A percentile compares a stretch with the other conserved stretches of the same genome.
Conservation (phyloP, 768 basidiomycete genomes). For the Mrakia blollopis region DNA sequence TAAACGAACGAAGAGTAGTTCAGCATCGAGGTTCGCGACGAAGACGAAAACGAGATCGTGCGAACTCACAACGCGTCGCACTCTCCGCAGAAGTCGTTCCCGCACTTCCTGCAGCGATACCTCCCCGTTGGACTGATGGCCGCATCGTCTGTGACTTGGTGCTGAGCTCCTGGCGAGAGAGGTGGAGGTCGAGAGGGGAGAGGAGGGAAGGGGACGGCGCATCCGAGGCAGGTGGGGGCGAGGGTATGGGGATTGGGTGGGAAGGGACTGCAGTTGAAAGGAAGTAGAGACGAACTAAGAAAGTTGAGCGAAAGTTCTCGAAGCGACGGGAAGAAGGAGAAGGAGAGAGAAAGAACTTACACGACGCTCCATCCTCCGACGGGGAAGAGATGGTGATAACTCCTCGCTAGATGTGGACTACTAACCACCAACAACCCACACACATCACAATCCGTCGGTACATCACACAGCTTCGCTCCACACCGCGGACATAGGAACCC, state of each 20-base stretch:
- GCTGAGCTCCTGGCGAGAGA: conserved; percentile 26
- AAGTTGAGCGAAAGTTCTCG: neutral
- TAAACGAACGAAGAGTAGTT: neutral
- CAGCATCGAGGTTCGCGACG: neutral
- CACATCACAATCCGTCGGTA: conserved; percentile 95
- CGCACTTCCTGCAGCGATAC: conserved; percentile 83
- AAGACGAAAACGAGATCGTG: neutral
- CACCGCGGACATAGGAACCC: conserved; percentile 96
- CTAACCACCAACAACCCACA: conserved; percentile 97
- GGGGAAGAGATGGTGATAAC: conserved; percentile 92
- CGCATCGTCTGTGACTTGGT: conserved; percentile 51
- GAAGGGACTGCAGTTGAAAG: conserved; percentile 3
- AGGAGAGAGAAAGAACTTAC: conserved; percentile 52
- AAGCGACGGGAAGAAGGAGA: neutral
- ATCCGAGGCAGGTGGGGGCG: conserved; percentile 63
- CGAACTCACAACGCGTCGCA: conserved; percentile 74
- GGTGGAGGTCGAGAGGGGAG: conserved; percentile 34
- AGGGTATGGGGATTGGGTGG: conserved; percentile 37
- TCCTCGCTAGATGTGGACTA: conserved; percentile 92
- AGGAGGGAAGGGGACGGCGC: conserved; percentile 62
- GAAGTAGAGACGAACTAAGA: neutral
- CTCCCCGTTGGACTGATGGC: conserved; percentile 71
- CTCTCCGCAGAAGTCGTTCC: conserved; percentile 82
- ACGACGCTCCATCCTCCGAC: conserved; percentile 77
- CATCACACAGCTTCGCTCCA: conserved; percentile 87